A percentile compares a stretch with the other conserved stretches of the same genome.
Evolutionary conservation across 2,329 filamentous ascomycete species (phyloP).

Genomic region (Fusarium stilboides): DNA sequence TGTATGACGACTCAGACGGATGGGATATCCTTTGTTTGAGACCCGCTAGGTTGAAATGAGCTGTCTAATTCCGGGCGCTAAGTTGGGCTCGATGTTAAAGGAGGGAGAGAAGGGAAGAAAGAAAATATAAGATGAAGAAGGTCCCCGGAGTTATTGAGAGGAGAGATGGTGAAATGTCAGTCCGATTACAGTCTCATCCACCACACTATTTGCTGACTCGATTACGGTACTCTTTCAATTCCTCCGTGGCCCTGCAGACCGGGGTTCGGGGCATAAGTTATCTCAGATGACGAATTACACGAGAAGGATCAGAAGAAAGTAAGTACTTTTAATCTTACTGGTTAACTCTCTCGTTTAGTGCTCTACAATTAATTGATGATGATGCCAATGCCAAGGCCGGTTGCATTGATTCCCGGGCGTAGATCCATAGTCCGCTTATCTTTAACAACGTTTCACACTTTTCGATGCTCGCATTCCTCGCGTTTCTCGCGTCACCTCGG

Average conservation of each 20-base stretch:
- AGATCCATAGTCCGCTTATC: conserved; percentile 27
- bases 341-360: conserved; percentile 10
- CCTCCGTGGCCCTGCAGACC: conserved; percentile 5
- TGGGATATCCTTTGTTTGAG: conserved; percentile 4
- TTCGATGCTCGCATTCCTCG: conserved; percentile 28
- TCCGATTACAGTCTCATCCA: conserved; percentile 9
- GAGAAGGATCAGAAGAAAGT: background rate
- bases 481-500: background rate
- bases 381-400: conserved; percentile 23
- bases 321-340: background rate
- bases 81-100: background rate
- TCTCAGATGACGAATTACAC: background rate
- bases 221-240: background rate
- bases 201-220: conserved; percentile 27
- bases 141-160: background rate
- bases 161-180: conserved; percentile 12
- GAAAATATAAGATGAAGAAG: background rate
- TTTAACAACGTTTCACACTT: conserved; percentile 15
- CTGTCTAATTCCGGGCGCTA: conserved; percentile 12
- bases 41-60: conserved; percentile 17
- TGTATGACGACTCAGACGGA: conserved; percentile 8
- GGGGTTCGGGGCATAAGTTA: conserved; percentile 5
- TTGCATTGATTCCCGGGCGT: conserved; percentile 22
- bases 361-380: background rate
- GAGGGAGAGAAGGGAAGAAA: background rate